Evolutionary conservation across 139 green algal genomes (phyloP), one percentile per base, ranked within the genome.

Genomic region (Penium margaritaceum): DNA sequence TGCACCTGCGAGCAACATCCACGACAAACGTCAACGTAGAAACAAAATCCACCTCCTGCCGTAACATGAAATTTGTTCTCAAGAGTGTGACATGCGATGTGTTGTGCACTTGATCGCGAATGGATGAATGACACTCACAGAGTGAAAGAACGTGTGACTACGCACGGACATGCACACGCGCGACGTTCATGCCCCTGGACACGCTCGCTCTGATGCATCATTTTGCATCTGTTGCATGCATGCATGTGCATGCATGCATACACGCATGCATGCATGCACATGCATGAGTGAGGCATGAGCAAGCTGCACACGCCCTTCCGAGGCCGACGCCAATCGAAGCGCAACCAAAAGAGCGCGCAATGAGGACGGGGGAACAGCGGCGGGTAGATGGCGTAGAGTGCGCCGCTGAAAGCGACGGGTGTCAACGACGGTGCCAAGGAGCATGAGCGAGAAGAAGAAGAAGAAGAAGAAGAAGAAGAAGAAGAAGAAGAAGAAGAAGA

Each of bases 301-400:
- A 9, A 58, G 15, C 51, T 9, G 21, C 9, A 37, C 67, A n/a
- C 54, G 79, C 74, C 67, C 81, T 78, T 0, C 89, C 89, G 2
- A 94, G 86, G 7, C 53, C 54, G 7, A 92, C 34, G 14, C 85
- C 91, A 27, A 90, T 82, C 1, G 75, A 85, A 3, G 94, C 98
- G 54, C 94, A 94, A 0, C 92, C 92, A 6, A 96, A 32, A 2
- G 90, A 88, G 79, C 98, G 97, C 1, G 90, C 65, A 0, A 97
- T 32, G 37, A 99, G 83, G 9, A 90, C 94, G 4, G 70, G n/a
- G 84, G 80, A 98, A 98, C 29, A 99, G 87, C 0, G 94, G 94
- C 0, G 94, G 94, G 82, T 99, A 99, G 75, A 99, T 99, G 70
- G 78, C 85, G 84, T 90, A 98, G 53, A 98, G 81, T 79, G 98